These are phyloP conservation scores for Arbutus unedo DNA, from an alignment of 148 eudicot species.

Conservation along the genomic window DNA sequence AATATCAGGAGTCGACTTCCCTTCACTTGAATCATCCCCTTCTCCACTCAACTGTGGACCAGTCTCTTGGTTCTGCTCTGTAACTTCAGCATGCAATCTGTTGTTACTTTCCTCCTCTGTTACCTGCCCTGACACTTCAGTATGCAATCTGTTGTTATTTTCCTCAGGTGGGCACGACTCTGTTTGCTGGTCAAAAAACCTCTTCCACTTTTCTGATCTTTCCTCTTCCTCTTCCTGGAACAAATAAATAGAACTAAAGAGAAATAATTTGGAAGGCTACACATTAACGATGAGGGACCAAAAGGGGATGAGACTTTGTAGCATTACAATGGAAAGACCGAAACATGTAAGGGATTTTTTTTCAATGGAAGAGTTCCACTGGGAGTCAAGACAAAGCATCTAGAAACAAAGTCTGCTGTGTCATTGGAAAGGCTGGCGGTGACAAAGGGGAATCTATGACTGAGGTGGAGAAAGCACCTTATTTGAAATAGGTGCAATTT, in stretches of 20 bases:
- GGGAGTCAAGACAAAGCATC: neutral
- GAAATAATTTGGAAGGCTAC: neutral
- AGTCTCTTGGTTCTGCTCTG: slow-evolving; percentile 23
- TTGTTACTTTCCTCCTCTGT: slow-evolving; percentile 13
- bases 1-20: slow-evolving; percentile 26
- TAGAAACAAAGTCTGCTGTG: neutral
- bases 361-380: neutral
- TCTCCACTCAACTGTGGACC: slow-evolving; percentile 23
- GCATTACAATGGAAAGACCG: too few relatives aligned
- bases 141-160: slow-evolving; percentile 20
- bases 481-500: neutral
- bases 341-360: neutral
- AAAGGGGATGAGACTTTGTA: neutral
- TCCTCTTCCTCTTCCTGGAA: slow-evolving; percentile 85
- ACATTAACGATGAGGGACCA: neutral
- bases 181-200: slow-evolving; percentile 66
- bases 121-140: slow-evolving; percentile 13
- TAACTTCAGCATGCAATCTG: slow-evolving; percentile 25
- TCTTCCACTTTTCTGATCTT: slow-evolving; percentile 73
- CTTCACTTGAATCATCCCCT: slow-evolving; percentile 42
- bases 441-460: neutral
- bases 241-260: slow-evolving; percentile 2
- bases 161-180: slow-evolving; percentile 33
- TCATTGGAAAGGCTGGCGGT: neutral
- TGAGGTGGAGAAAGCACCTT: too few relatives aligned